Conservation (phyloP, 2,329 filamentous ascomycete genomes). For the Didymella sp. region DNA sequence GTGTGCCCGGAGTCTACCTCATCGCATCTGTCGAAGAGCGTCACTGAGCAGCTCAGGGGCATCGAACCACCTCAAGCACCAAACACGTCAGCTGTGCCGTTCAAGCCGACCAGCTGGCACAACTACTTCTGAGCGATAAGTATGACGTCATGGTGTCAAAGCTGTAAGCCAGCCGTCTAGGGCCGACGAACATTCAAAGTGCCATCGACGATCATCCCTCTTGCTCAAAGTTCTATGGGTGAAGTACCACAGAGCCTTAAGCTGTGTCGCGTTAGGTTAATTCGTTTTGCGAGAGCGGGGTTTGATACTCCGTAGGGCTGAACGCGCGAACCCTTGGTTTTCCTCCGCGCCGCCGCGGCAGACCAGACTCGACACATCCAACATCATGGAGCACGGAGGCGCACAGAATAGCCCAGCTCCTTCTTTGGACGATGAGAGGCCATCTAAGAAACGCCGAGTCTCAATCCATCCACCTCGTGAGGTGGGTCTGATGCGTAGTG, state of each 20-base stretch:
- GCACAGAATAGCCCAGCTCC: slow-evolving; percentile 4
- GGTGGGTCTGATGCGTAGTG: slow-evolving; percentile 61
- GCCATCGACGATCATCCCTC: background rate
- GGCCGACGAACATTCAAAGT: background rate
- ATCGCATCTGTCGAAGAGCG: slow-evolving; percentile 6
- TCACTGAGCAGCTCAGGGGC: slow-evolving; percentile 13
- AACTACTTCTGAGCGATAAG: slow-evolving; percentile 15
- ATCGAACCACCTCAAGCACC: slow-evolving; percentile 18
- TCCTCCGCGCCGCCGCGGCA: background rate
- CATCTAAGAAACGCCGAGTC: slow-evolving; percentile 25
- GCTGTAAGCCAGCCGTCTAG: background rate
- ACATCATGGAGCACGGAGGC: slow-evolving; percentile 19
- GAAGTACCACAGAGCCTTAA: background rate
- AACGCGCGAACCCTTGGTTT: background rate
- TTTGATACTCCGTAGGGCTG: slow-evolving; percentile 20
- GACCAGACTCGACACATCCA: background rate
- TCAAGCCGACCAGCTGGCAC: slow-evolving; percentile 14
- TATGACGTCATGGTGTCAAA: background rate
- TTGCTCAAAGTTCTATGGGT: background rate
- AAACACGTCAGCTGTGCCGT: slow-evolving; percentile 7
- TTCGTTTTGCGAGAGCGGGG: slow-evolving; percentile 15
- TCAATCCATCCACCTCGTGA: slow-evolving; percentile 44
- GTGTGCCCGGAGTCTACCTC: slow-evolving; percentile 6
- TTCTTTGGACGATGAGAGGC: slow-evolving; percentile 6
- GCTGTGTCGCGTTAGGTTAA: background rate